Percentiles rank a stretch among this genome's conserved stretches.
These are phyloP conservation scores for Chenopodium formosanum DNA, from an alignment of 148 eudicot species.

Conservation along the genomic window DNA sequence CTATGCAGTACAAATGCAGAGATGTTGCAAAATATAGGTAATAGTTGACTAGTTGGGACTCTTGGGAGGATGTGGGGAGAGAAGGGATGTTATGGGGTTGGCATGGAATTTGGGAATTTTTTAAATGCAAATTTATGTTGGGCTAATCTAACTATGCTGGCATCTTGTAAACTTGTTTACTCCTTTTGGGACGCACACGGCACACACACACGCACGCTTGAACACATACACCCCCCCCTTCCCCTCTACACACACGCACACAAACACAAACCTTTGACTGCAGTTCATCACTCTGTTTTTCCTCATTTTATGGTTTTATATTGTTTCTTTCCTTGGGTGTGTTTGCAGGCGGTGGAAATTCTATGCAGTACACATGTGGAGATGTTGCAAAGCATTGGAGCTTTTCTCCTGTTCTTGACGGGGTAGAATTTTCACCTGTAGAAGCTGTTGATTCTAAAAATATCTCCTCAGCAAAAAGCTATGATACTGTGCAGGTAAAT, in stretches of 20 bases:
- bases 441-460: conserved; percentile 32
- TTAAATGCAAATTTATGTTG: neutral
- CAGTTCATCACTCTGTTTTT: no score
- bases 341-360: conserved; percentile 50
- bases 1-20: no score
- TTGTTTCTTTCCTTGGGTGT: neutral
- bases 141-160: neutral
- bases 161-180: neutral
- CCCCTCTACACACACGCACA: no score
- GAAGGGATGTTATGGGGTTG: neutral
- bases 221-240: no score
- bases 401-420: conserved; percentile 48
- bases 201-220: no score
- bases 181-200: neutral
- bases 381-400: conserved; percentile 59
- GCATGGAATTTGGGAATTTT: neutral
- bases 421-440: conserved; percentile 43
- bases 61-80: neutral
- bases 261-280: no score
- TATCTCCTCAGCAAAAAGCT: conserved; percentile 38
- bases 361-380: conserved; percentile 64
- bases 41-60: no score
- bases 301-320: neutral
- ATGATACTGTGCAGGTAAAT: conserved; percentile 46
- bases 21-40: no score